Evolutionary conservation across 352 stramenopile genomes (phyloP), one percentile per base, ranked within the genome.

Genomic region (Phytophthora agathidicida): DNA sequence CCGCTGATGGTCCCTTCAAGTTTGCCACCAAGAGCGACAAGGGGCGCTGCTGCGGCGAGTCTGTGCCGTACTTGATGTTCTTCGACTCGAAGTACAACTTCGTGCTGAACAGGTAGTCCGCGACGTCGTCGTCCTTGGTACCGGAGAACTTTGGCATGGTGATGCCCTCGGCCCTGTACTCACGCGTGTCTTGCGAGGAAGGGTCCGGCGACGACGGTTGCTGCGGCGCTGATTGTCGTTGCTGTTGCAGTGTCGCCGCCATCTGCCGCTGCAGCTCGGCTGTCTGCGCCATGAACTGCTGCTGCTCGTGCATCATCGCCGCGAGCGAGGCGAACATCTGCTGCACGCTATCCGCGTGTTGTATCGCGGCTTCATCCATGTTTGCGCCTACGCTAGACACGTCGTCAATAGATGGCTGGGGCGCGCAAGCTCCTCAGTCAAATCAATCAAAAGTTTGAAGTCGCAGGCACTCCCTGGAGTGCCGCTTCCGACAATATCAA

Each of bases 11-110:
- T 0, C 49, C 37, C 10, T 33, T 48, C 37, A 48, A 7, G 11
- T 48, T 58, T 14, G 49, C 49, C 3, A 58, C 36, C 9, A 58
- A 26, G 1, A 58, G 27, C 4, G 37, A 58, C 0, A 58, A 22
- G 0, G 36, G 49, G 13, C 49, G 49, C 7, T 58, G 37, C 11
- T 58, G 49, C 7, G 49, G 49, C 1, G 36, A 10, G 0, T 49
- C 27, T 0, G 26, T 14, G 0, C 27, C 49, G 13, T 49, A 48
- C 35, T 42, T 42, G 37, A 49, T 58, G 22, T 58, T 58, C 49
- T 58, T 58, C 11, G 49, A 58, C 37, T 58, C 37, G 5, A 58
- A 58, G 37, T 58, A 58, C 3, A 58, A 14, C 27, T 48, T 58
- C 5, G 49, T 28, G 17, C 37, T 58, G 37, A 58, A 48, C 10